phyloP scores from a whole-genome alignment of 2,329 filamentous ascomycete genomes.

The Venturia oleaginea region DNA sequence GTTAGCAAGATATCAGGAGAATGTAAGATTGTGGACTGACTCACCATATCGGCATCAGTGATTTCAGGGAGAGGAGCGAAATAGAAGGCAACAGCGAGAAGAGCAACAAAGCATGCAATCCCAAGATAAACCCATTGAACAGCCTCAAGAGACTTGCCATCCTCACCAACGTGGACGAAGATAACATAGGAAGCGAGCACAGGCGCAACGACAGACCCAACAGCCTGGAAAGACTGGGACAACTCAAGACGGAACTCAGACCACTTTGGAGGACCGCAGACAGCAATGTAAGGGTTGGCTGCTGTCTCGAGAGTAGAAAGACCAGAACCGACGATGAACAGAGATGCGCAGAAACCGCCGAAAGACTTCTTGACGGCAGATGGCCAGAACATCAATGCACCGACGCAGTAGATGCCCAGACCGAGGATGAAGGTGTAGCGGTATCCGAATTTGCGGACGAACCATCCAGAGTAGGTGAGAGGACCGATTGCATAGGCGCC shows the following conservation, averaged over 20 bases:
- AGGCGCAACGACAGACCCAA: slow-evolving; percentile 65
- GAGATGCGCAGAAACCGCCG: slow-evolving; percentile 59
- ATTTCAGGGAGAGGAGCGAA: slow-evolving; percentile 62
- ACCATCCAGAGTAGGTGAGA: slow-evolving; percentile 44
- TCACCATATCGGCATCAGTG: slow-evolving; percentile 56
- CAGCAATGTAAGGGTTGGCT: slow-evolving; percentile 66
- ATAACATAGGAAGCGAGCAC: slow-evolving; percentile 60
- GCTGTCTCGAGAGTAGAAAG: slow-evolving; percentile 68
- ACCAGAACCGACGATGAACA: slow-evolving; percentile 67
- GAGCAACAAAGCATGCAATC: slow-evolving; percentile 62
- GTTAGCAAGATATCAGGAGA: not conserved
- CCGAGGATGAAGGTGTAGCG: slow-evolving; percentile 73
- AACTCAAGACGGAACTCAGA: slow-evolving; percentile 70
- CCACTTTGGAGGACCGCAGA: slow-evolving; percentile 65
- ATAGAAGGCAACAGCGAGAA: slow-evolving; percentile 58
- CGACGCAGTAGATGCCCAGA: slow-evolving; percentile 55
- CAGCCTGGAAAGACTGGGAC: slow-evolving; percentile 68
- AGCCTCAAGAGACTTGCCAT: slow-evolving; percentile 48
- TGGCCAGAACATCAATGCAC: slow-evolving; percentile 78
- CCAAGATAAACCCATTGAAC: slow-evolving; percentile 79
- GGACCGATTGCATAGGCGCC: slow-evolving; percentile 49
- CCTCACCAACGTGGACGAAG: slow-evolving; percentile 54
- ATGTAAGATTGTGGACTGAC: not conserved
- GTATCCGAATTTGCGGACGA: slow-evolving; percentile 67
- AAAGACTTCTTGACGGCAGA: slow-evolving; percentile 65